phyloP scores from a whole-genome alignment of 2,329 filamentous ascomycete species.

The Scopulariopsis brevicaulis region DNA sequence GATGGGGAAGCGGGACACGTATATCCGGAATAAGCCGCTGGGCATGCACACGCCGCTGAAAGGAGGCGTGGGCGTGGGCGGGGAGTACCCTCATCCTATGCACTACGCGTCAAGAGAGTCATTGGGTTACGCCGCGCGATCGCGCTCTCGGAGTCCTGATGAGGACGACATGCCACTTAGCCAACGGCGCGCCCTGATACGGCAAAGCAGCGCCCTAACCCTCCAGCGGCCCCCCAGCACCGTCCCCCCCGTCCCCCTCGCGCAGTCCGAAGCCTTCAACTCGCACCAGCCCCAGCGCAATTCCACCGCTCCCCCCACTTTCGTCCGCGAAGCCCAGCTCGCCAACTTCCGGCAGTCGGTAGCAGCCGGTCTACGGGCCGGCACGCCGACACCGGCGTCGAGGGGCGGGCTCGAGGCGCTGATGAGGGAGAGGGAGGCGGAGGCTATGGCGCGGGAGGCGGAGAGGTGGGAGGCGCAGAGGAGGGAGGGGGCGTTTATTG shows the following conservation, averaged over 20 bases:
- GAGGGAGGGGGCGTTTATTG: constrained; percentile 54
- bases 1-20: constrained; percentile 41
- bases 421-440: constrained; percentile 51
- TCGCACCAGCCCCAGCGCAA: constrained; percentile 42
- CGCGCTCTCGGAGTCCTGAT: constrained; percentile 17
- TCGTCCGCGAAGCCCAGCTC: constrained; percentile 45
- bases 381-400: constrained; percentile 24
- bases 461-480: constrained; percentile 45
- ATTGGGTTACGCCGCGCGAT: constrained; percentile 23
- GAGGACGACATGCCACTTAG: constrained; percentile 63
- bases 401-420: constrained; percentile 41
- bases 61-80: background rate
- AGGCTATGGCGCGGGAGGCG: constrained; percentile 46
- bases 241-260: background rate
- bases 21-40: constrained; percentile 39
- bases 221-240: constrained; percentile 7
- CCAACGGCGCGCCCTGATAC: constrained; percentile 52
- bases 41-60: background rate
- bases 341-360: constrained; percentile 58
- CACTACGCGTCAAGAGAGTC: constrained; percentile 26
- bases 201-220: constrained; percentile 32
- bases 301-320: constrained; percentile 26
- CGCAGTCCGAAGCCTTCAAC: constrained; percentile 27
- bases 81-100: background rate
- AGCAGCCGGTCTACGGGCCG: constrained; percentile 44